Evolutionary conservation across 305 asterid species (phyloP).

Genomic region (Solanum hybrid): DNA sequence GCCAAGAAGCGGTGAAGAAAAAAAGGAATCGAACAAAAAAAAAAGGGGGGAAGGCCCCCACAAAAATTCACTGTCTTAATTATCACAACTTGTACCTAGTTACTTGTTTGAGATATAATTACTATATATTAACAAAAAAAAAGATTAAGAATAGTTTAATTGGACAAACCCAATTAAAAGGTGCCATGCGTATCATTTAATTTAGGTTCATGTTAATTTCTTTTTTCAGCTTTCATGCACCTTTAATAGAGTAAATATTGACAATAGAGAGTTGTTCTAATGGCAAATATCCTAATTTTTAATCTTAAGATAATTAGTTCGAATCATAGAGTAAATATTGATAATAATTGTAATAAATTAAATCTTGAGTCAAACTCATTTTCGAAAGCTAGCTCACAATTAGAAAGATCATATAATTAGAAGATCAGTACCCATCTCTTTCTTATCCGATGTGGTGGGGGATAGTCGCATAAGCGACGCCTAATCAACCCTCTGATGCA

Average conservation of each 20-base stretch:
- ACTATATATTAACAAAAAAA: background rate
- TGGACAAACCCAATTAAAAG: background rate
- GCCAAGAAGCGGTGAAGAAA: background rate
- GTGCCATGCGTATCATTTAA: background rate
- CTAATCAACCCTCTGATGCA: background rate
- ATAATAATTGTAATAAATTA: too few relatives aligned
- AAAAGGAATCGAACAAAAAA: background rate
- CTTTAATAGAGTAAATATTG: too few relatives aligned
- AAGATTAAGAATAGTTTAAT: background rate
- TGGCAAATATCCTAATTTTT: too few relatives aligned
- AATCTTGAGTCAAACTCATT: too few relatives aligned
- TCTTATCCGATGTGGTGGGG: too few relatives aligned
- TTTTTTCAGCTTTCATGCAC: background rate
- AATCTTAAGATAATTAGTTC: too few relatives aligned
- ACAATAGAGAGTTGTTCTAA: background rate
- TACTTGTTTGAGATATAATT: background rate
- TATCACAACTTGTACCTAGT: background rate
- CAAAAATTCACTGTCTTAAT: background rate
- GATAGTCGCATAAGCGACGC: too few relatives aligned
- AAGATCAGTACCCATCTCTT: too few relatives aligned
- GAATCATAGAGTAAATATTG: too few relatives aligned
- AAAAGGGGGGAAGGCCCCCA: background rate
- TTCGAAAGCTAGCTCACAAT: too few relatives aligned
- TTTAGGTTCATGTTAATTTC: background rate
- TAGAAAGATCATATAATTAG: too few relatives aligned